phyloP scores from a whole-genome alignment of 768 basidiomycete species.

The Termitomyces sp. region DNA sequence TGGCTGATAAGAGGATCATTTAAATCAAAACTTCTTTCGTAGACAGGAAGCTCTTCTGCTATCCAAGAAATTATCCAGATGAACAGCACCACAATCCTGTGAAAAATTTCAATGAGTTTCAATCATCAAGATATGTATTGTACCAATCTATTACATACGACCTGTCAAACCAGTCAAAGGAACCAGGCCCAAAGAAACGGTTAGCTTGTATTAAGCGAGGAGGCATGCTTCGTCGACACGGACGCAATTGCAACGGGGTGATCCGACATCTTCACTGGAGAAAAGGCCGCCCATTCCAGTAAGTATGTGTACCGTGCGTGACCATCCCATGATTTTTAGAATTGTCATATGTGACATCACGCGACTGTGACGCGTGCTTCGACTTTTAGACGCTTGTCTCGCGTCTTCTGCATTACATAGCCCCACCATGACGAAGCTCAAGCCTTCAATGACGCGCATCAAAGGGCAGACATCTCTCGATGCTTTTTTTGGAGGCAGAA shows the following conservation, averaged over 20 bases:
- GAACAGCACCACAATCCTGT: constrained; percentile 34
- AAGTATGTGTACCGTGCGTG: no score
- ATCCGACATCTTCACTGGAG: background rate
- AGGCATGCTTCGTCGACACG: constrained; percentile 4
- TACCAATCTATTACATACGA: constrained; percentile 58
- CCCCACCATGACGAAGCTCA: constrained; percentile 47
- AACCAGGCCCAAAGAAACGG: constrained; percentile 33
- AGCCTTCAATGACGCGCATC: constrained; percentile 30
- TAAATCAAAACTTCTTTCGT: constrained; percentile 45
- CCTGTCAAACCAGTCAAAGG: constrained; percentile 40
- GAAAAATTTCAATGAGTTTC: background rate
- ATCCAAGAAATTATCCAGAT: constrained; percentile 42
- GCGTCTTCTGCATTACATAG: constrained; percentile 12
- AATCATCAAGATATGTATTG: background rate
- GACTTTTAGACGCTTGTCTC: background rate
- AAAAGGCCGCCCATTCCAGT: no score
- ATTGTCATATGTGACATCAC: constrained; percentile 19
- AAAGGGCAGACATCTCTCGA: constrained; percentile 53
- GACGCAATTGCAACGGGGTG: background rate
- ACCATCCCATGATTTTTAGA: background rate
- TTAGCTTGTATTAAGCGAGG: constrained; percentile 8
- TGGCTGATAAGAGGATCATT: constrained; percentile 54
- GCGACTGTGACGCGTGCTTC: constrained; percentile 18
- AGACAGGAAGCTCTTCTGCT: constrained; percentile 38
- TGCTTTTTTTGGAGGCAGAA: constrained; percentile 48